Conservation (phyloP, 2,329 filamentous ascomycete species). For the Gaeumannomyces tritici region DNA sequence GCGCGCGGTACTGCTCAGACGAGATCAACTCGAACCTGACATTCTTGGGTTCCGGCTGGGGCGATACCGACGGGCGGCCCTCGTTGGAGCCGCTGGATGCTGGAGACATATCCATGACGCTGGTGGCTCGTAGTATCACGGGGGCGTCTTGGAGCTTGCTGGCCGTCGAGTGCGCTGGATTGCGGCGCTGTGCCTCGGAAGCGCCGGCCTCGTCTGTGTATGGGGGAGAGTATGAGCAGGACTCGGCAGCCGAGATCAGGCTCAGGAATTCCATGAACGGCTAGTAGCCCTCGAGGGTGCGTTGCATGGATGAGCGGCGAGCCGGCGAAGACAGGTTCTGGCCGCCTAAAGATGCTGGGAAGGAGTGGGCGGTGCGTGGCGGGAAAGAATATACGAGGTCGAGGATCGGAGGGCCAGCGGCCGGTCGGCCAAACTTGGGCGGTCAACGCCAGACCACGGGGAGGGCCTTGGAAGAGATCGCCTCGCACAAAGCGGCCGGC, state of each 20-base stretch:
- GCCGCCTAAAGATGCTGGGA: not conserved
- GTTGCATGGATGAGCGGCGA: not conserved
- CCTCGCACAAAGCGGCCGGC: not conserved
- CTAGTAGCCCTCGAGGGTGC: conserved; percentile 5
- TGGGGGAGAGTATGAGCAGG: conserved; percentile 6
- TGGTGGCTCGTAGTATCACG: not conserved
- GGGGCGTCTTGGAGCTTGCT: not conserved
- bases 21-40: conserved; percentile 73
- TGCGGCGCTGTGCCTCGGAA: not conserved
- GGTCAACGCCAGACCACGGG: conserved; percentile 1
- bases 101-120: conserved; percentile 4
- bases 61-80: conserved; percentile 27
- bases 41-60: conserved; percentile 52
- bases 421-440: conserved; percentile 1
- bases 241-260: conserved; percentile 14
- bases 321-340: not conserved
- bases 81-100: conserved; percentile 12
- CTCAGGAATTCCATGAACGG: conserved; percentile 21
- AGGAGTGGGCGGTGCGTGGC: not conserved
- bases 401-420: not conserved
- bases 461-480: not conserved
- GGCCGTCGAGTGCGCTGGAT: not conserved
- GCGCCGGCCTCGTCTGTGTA: not conserved
- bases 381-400: not conserved
- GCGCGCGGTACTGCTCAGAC: conserved; percentile 59